Conservation (phyloP, 768 basidiomycete species). For the Holtermannia corniformis region DNA sequence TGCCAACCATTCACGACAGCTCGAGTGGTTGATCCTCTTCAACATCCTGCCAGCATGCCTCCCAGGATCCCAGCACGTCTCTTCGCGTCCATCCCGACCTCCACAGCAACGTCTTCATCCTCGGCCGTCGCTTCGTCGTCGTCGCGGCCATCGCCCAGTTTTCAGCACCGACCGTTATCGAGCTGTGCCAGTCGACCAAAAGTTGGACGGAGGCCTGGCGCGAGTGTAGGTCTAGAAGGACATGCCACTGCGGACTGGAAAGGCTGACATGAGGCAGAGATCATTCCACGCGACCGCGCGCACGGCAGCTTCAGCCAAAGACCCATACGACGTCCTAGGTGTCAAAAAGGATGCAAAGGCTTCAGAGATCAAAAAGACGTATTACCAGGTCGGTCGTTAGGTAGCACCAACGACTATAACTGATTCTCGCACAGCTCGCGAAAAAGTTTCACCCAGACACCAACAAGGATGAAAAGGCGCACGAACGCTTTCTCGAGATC, state of each 20-base stretch:
- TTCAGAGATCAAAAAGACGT: slow-evolving; percentile 92
- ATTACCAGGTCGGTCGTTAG: slow-evolving; percentile 67
- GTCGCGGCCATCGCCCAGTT: slow-evolving; percentile 4
- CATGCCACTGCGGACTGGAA: background rate
- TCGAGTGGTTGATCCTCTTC: background rate
- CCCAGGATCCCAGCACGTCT: slow-evolving; percentile 20
- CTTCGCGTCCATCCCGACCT: slow-evolving; percentile 10
- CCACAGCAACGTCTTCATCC: slow-evolving; percentile 14
- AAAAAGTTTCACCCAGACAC: slow-evolving; percentile 98
- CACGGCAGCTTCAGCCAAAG: slow-evolving; percentile 52
- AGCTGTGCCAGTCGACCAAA: background rate
- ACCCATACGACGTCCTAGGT: slow-evolving; percentile 87
- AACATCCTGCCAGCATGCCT: slow-evolving; percentile 14
- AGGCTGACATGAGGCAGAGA: slow-evolving; percentile 48
- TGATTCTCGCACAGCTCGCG: slow-evolving; percentile 58
- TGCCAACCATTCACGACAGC: background rate
- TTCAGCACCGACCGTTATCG: slow-evolving; percentile 2
- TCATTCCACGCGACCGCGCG: slow-evolving; percentile 61
- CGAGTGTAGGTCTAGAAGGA: background rate
- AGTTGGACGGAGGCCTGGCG: background rate
- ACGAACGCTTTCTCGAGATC: slow-evolving; percentile 91
- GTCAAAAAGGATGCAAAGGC: slow-evolving; percentile 70
- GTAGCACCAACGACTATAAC: background rate
- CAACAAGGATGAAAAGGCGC: slow-evolving; percentile 72
- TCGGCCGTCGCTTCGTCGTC: slow-evolving; percentile 11